A percentile compares a stretch with the other conserved stretches of the same genome.
Evolutionary conservation across 2,329 filamentous ascomycete species (phyloP).

Genomic region (Mycosphaerella sp.): DNA sequence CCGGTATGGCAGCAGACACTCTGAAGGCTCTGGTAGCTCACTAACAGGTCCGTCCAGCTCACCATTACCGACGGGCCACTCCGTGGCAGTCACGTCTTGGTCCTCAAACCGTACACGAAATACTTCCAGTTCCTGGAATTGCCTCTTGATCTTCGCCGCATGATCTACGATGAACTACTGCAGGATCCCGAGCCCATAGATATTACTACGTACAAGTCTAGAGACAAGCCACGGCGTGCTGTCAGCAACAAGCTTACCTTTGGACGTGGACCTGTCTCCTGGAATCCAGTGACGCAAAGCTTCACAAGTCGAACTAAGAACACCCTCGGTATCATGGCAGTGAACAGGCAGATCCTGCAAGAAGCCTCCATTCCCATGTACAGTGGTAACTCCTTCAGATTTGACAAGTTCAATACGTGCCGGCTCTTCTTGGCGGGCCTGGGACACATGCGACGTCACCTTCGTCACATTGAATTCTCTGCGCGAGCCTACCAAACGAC

Average conservation of each 20-base stretch:
- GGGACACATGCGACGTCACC: constrained; percentile 5
- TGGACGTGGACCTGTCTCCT: not conserved
- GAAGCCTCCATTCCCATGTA: constrained; percentile 8
- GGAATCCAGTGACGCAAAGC: not conserved
- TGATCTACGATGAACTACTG: constrained; percentile 19
- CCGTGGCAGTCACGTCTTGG: constrained; percentile 14
- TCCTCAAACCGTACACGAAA: constrained; percentile 18
- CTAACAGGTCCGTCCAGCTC: not conserved
- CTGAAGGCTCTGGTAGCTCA: not conserved
- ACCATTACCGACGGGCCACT: constrained; percentile 13
- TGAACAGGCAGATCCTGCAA: constrained; percentile 6
- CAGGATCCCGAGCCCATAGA: not conserved
- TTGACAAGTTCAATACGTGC: not conserved
- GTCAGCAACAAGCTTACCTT: not conserved
- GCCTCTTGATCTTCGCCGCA: constrained; percentile 21
- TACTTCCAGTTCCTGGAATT: constrained; percentile 16
- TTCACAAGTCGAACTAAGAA: not conserved
- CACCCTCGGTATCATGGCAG: not conserved
- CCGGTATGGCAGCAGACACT: constrained; percentile 1
- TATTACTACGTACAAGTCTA: not conserved
- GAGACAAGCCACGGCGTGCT: not conserved
- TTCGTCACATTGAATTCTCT: not conserved
- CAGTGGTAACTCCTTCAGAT: constrained; percentile 1
- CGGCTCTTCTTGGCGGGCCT: constrained; percentile 2
- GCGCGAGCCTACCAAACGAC: not conserved